These are phyloP conservation scores for Cercospora sesami DNA, from an alignment of 2,329 filamentous ascomycete genomes.

Conservation along the genomic window DNA sequence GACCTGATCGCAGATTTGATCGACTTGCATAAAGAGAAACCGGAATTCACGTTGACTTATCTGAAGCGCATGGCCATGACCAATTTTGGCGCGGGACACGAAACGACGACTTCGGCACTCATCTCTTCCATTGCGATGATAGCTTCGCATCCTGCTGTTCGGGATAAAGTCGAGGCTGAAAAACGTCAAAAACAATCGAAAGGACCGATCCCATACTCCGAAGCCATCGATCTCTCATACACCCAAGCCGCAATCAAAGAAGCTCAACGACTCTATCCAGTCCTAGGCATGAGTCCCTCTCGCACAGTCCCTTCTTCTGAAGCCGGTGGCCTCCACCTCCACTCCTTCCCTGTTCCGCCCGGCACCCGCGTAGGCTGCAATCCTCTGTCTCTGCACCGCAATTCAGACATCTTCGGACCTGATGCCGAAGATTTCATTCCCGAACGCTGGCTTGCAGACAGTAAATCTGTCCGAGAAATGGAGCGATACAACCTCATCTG, in stretches of 20 bases:
- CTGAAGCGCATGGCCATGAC: conserved; percentile 27
- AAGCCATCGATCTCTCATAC: conserved; percentile 41
- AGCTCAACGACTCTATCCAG: conserved; percentile 47
- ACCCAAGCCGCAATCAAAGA: conserved; percentile 49
- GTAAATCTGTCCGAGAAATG: conserved; percentile 19
- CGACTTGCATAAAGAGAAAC: conserved; percentile 22
- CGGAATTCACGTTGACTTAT: conserved; percentile 21
- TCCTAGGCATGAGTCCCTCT: conserved; percentile 44
- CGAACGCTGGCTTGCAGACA: conserved; percentile 38
- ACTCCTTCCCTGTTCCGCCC: conserved; percentile 38
- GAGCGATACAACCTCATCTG: conserved; percentile 26
- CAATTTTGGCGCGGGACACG: conserved; percentile 26
- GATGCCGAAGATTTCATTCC: conserved; percentile 40
- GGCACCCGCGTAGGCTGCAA: conserved; percentile 37
- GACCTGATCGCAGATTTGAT: conserved; percentile 24
- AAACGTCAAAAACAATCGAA: neutral
- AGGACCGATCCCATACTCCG: conserved; percentile 19
- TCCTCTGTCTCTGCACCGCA: conserved; percentile 39
- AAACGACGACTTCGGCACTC: conserved; percentile 24
- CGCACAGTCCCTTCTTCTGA: conserved; percentile 39
- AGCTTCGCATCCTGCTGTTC: conserved; percentile 10
- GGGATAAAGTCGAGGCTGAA: conserved; percentile 4
- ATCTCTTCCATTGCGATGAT: conserved; percentile 20
- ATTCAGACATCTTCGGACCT: conserved; percentile 36
- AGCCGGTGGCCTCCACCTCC: conserved; percentile 39